Evolutionary conservation across 1,139 yeast genomes (phyloP).

Genomic region (Candida sp.): DNA sequence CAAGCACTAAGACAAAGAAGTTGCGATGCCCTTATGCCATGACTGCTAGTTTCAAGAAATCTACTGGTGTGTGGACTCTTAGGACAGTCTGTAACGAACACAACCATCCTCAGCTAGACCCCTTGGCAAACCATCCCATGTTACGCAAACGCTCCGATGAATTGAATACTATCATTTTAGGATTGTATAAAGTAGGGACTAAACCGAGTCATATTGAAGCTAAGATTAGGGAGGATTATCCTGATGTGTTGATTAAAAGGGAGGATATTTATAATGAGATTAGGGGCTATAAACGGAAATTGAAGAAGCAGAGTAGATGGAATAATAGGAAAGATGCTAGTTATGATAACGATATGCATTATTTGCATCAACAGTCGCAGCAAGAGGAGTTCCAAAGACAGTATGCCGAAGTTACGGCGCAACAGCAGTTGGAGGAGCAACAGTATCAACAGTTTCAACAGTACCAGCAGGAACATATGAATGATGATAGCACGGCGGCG

Average conservation of each 20-base stretch:
- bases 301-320: slow-evolving; percentile 35
- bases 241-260: slow-evolving; percentile 52
- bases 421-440: slow-evolving; percentile 17
- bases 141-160: slow-evolving; percentile 52
- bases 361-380: slow-evolving; percentile 25
- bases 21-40: slow-evolving; percentile 56
- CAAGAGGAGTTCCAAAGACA: slow-evolving; percentile 40
- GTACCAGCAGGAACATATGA: slow-evolving; percentile 21
- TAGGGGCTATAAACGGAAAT: slow-evolving; percentile 53
- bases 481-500: slow-evolving; percentile 29
- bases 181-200: slow-evolving; percentile 52
- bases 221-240: slow-evolving; percentile 50
- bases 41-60: slow-evolving; percentile 54
- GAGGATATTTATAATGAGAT: slow-evolving; percentile 60
- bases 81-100: slow-evolving; percentile 56
- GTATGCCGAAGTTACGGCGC: slow-evolving; percentile 36
- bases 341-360: slow-evolving; percentile 23
- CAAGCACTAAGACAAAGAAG: slow-evolving; percentile 48
- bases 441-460: slow-evolving; percentile 27
- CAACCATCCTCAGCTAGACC: slow-evolving; percentile 58
- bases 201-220: slow-evolving; percentile 57
- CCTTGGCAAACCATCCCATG: slow-evolving; percentile 56
- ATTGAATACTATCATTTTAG: slow-evolving; percentile 50
- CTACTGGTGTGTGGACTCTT: slow-evolving; percentile 49
- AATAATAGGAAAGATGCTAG: slow-evolving; percentile 10